Base-by-base conservation (phyloP, 129 eudicot species). In the Lonicera japonica region DNA sequence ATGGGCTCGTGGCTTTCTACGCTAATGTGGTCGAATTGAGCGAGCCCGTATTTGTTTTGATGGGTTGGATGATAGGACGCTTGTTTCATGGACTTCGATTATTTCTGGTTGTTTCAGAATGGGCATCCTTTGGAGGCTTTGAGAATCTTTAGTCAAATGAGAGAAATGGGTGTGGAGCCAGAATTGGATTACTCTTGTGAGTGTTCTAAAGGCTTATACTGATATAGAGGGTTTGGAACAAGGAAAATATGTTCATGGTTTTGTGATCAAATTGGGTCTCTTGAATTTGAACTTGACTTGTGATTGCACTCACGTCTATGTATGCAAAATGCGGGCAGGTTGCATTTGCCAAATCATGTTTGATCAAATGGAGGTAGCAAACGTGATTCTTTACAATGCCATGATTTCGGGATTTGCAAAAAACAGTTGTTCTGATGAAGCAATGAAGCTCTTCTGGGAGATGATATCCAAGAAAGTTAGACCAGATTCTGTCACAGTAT, bases 341-440 rank as follows among this genome's bases (percentile, higher is more conserved):
- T 47, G 63, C 70, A 67, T 66, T 66, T 22, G 95, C 88, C n/a
- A 87, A 77, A 61, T 68, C 64, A 0, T 91, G 68, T 91, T 87
- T 66, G 82, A 91, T 70, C 80, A 77, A 74, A 61, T 80, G 80
- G 77, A 74, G 61, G 48, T 65, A 20, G 61, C 63, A 1, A 74
- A 82, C 64, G 82, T 84, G 78, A 87, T 87, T 60, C 70, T 84
- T 72, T 84, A 87, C 83, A 90, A 87, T 63, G 77, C 87, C 40
- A 90, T 90, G 95, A 90, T 90, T 29, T 91, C 95, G 8, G 94
- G 97, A 9, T 81, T 69, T 69, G 90, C 86, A 5, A 84, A 84
- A 70, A 87, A 77, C 29, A 88, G 94, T 13, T 78, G 24, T 19
- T 67, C 82, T 29, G 77, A 74, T 21, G 87, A 86, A 73, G 94